Evolutionary conservation across 2,329 filamentous ascomycete species (phyloP), one percentile per base, ranked within the genome.

Genomic region (Conoideocrella luteorostrata): DNA sequence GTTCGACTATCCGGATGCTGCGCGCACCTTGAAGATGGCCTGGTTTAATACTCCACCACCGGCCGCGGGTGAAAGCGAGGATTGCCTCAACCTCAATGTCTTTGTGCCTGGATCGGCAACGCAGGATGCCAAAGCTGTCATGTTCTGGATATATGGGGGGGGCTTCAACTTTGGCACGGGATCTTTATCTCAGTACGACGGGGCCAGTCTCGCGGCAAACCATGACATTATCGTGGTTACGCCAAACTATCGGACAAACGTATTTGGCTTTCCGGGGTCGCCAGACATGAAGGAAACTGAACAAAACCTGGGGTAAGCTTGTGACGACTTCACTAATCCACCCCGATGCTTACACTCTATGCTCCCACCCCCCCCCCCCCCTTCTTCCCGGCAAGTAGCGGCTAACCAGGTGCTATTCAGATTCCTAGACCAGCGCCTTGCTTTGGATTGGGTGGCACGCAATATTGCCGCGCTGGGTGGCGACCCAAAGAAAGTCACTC

Each of bases 391-490:
- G n/a, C 17, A 37, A 37, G 15, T 18, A 7, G 15, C 7, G 20
- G 7, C 15, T 12, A 6, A 22, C 10, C n/a, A n/a, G n/a, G n/a
- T n/a, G n/a, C n/a, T n/a, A 26, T 30, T 13, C 18, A 43, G 41
- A 30, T 26, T 26, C 18, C 20, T 41, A 3, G 79, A 83, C 47
- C 78, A 82, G 50, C 63, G 75, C 20, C 58, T 77, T 0, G 77
- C 70, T 0, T 59, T 83, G 13, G 49, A 80, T 48, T 83, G 79
- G 79, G 67, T 80, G 0, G 71, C 72, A 15, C 72, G 77, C 45
- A 80, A 82, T 46, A 80, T 83, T 39, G 69, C 63, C 2, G 65
- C 70, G 1, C 84, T 84, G 53, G 81, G 81, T 2, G 81, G 80
- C 2, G 78, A 84, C 53, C 74, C 78, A 0, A 58, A 61, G 1